Evolutionary conservation across 768 basidiomycete genomes (phyloP).

Genomic region (Russula foetens): DNA sequence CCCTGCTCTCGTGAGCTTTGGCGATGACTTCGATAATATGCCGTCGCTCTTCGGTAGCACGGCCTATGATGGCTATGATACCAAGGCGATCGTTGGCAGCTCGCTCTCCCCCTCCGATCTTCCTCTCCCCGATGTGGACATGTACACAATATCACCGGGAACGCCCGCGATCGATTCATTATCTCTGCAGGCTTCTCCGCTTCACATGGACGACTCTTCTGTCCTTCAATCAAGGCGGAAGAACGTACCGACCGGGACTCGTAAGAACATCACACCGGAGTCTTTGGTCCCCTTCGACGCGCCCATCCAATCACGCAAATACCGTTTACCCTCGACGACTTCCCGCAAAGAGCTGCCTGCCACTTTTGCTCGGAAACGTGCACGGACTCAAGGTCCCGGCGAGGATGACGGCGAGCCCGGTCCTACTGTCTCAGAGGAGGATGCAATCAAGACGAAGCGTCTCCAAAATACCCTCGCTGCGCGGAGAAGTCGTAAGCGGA

Average conservation of each 20-base stretch:
- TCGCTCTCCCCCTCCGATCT: slow-evolving; percentile 6
- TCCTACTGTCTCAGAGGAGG: slow-evolving; percentile 45
- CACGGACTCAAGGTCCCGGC: slow-evolving; percentile 38
- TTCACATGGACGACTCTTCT: slow-evolving; percentile 13
- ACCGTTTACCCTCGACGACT: slow-evolving; percentile 61
- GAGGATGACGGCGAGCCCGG: slow-evolving; percentile 38
- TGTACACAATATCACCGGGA: slow-evolving; percentile 44
- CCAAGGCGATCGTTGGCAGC: slow-evolving; percentile 6
- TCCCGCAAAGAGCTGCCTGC: slow-evolving; percentile 75
- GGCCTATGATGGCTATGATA: slow-evolving; percentile 6
- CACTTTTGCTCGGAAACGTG: slow-evolving; percentile 59
- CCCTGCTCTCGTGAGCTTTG: slow-evolving; percentile 32
- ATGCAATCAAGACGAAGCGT: slow-evolving; percentile 72
- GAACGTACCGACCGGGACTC: slow-evolving; percentile 51
- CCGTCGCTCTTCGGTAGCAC: slow-evolving; percentile 20
- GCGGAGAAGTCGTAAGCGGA: slow-evolving; percentile 67
- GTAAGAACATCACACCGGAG: slow-evolving; percentile 60
- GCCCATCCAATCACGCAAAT: slow-evolving; percentile 73
- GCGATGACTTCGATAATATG: slow-evolving; percentile 28
- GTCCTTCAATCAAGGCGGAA: slow-evolving; percentile 27
- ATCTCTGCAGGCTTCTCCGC: slow-evolving; percentile 29
- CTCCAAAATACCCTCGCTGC: slow-evolving; percentile 83
- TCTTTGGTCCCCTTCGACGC: slow-evolving; percentile 63
- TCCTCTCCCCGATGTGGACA: slow-evolving; percentile 27
- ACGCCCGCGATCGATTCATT: slow-evolving; percentile 41